Conservation (phyloP, 371 early-diverging fungal species). For the Choanephora cucurbitarum region DNA sequence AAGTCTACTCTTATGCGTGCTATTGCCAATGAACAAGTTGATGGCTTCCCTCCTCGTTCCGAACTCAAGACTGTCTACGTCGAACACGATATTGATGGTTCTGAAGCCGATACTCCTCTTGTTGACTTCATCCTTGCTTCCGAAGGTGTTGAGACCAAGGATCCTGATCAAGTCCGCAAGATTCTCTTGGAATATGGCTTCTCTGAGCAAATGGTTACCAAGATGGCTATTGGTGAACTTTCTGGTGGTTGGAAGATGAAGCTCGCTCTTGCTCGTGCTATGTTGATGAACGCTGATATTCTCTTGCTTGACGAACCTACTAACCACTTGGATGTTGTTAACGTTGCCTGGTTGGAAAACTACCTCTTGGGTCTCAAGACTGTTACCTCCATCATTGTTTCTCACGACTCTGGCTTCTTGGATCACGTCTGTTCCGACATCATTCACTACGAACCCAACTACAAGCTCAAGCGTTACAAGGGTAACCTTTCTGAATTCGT, state of each 20-base stretch:
- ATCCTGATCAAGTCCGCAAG: slow-evolving; percentile 53
- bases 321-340: slow-evolving; percentile 86
- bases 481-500: slow-evolving; percentile 89
- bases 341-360: slow-evolving; percentile 84
- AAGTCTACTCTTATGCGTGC: slow-evolving; percentile 89
- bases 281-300: slow-evolving; percentile 83
- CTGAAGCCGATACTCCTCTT: slow-evolving; percentile 66
- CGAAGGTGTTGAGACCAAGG: slow-evolving; percentile 55
- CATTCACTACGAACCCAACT: slow-evolving; percentile 74
- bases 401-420: slow-evolving; percentile 89
- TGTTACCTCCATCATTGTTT: slow-evolving; percentile 83
- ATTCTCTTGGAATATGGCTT: slow-evolving; percentile 71
- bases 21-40: slow-evolving; percentile 74
- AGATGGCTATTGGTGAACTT: slow-evolving; percentile 68
- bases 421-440: slow-evolving; percentile 86
- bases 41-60: slow-evolving; percentile 77
- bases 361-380: slow-evolving; percentile 71
- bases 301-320: slow-evolving; percentile 92
- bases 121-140: slow-evolving; percentile 67
- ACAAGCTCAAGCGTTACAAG: slow-evolving; percentile 76
- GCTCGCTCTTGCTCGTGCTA: slow-evolving; percentile 85
- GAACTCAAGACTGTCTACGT: slow-evolving; percentile 73
- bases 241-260: slow-evolving; percentile 93
- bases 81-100: slow-evolving; percentile 80
- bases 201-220: slow-evolving; percentile 64